Base-by-base conservation (phyloP, 176 grass and related monocot genomes). In the Luzula sylvatica region DNA sequence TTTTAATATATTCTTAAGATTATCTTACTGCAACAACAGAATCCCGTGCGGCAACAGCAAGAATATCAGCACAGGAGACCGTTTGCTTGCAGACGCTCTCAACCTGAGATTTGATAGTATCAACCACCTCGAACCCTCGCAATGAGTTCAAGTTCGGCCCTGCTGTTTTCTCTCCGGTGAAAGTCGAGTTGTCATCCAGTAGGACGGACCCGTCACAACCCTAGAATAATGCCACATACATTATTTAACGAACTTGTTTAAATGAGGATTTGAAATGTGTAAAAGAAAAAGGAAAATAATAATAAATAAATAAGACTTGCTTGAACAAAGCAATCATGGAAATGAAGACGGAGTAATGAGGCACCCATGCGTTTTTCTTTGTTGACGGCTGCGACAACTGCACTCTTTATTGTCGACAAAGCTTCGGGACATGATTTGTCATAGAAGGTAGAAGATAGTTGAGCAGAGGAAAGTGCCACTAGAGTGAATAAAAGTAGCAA, bases 311-410 rank as follows among this genome's bases (percentile, higher is more conserved):
- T 20, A 21, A 28, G 41, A 83, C 75, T 83, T 81, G 53, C 80
- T 18, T 82, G 78, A 55, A 94, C 87, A 65, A 87, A 94, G 61
- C 82, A 94, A 65, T 94, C 87, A 39, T 94, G 82, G 74, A 94
- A 94, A 60, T 79, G 75, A 12, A 94, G 87, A 39, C 82, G 59
- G 35, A 82, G 78, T 26, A 87, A 58, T 5, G 87, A 87, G 3
- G 87, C 87, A 5, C 77, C 87, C 78, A 82, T 79, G 23, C 87
- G 82, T 3, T 43, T 29, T 6, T 88, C 78, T 19, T 42, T 32
- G 45, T 1, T 32, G 26, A 82, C 74, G n/a, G 78, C 78, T 23
- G 78, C 70, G 24, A 19, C 43, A 12, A 88, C 70, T 15, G 70
- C 74, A 46, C 67, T 79, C 63, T 57, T 53, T 67, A 88, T 83